These are phyloP conservation scores for Leishmania lainsoni DNA, from an alignment of 208 protist species.

Conservation along the genomic window DNA sequence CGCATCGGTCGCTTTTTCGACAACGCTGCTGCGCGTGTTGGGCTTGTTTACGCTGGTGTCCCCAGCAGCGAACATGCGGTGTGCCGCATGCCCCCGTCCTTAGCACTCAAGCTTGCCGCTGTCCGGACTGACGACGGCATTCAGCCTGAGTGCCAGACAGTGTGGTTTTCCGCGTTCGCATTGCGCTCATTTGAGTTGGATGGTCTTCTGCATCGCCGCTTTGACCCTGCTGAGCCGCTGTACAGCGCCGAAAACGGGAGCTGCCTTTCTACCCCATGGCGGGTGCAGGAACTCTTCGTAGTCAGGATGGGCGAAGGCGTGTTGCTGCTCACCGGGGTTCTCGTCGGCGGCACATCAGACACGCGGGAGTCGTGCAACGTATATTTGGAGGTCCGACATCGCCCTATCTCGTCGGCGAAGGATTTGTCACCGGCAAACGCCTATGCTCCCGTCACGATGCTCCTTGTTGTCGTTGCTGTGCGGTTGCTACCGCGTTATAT, in stretches of 20 bases:
- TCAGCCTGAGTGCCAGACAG: not conserved
- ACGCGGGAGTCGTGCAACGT: conserved; percentile 19
- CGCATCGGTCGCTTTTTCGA: conserved; percentile 9
- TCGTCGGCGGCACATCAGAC: conserved; percentile 9
- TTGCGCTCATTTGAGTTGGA: conserved; percentile 5
- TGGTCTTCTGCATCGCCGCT: conserved; percentile 13
- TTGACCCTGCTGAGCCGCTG: conserved; percentile 21
- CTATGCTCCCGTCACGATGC: conserved; percentile 28
- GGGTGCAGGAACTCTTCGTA: conserved; percentile 25
- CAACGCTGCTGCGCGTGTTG: conserved; percentile 5
- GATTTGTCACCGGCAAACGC: not conserved
- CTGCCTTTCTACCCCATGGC: conserved; percentile 32
- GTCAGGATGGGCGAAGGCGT: conserved; percentile 13
- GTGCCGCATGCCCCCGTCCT: conserved; percentile 13
- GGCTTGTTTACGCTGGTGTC: conserved; percentile 23
- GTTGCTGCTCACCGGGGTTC: conserved; percentile 23
- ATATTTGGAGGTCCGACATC: conserved; percentile 38
- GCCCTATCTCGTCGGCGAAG: not conserved
- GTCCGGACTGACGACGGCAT: conserved; percentile 7
- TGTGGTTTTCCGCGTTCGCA: conserved; percentile 6
- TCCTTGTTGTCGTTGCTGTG: conserved; percentile 41
- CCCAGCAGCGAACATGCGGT: conserved; percentile 8
- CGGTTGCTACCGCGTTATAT: conserved; percentile 43
- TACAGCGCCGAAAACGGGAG: conserved; percentile 17
- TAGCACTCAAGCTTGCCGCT: not conserved